phyloP scores from a whole-genome alignment of 371 early-diverging fungal genomes.

The Mortierella sp. region DNA sequence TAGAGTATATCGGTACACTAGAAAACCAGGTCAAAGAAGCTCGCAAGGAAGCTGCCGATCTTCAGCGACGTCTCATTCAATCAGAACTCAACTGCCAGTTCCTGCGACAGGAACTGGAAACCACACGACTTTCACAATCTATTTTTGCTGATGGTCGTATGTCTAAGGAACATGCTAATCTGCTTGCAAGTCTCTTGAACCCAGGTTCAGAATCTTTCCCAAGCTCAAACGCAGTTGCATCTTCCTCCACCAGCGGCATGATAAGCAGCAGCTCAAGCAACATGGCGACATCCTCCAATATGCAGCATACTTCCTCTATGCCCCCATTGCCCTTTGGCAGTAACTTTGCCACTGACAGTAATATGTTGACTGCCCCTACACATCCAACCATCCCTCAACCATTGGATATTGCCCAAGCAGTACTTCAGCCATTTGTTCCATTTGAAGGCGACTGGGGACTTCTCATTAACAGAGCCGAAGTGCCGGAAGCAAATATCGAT shows the following conservation, averaged over 20 bases:
- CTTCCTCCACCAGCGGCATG: neutral
- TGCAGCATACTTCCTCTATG: neutral
- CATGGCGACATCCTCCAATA: neutral
- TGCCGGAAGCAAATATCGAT: conserved; percentile 18
- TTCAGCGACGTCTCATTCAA: conserved; percentile 37
- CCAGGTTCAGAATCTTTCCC: conserved; percentile 46
- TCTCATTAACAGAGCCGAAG: conserved; percentile 43
- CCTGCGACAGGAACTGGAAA: conserved; percentile 48
- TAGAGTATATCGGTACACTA: conserved; percentile 47
- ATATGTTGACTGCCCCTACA: neutral
- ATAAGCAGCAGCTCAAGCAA: conserved; percentile 2
- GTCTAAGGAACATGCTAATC: conserved; percentile 44
- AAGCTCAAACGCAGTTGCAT: neutral
- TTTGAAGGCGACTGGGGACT: conserved; percentile 45
- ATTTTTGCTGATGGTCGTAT: conserved; percentile 33
- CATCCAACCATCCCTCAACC: neutral
- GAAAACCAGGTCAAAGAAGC: conserved; percentile 53
- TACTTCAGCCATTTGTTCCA: conserved; percentile 38
- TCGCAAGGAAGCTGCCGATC: conserved; percentile 33
- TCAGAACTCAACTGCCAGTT: conserved; percentile 54
- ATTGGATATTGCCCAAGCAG: conserved; percentile 1
- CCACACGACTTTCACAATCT: conserved; percentile 34
- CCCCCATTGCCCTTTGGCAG: neutral
- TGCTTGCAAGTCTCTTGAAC: conserved; percentile 48
- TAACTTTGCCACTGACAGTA: neutral